Evolutionary conservation across 805 yeast genomes (phyloP).

Genomic region (Starmerella roubikii): DNA sequence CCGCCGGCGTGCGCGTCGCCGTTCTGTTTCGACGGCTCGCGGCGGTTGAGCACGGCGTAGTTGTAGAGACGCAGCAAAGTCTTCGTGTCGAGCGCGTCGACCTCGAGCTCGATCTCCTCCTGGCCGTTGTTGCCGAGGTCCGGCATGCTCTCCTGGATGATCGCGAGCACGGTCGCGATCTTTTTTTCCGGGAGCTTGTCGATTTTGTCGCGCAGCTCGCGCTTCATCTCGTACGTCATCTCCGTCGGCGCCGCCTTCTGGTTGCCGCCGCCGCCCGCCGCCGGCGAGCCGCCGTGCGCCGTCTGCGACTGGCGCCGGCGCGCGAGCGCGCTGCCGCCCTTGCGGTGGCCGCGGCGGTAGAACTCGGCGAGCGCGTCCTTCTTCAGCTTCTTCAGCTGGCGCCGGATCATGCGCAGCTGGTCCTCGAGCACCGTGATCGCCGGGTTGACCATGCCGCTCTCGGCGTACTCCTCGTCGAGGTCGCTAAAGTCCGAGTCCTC

Average conservation of each 20-base stretch:
- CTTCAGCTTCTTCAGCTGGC: slow-evolving; percentile 70
- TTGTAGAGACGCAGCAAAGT: slow-evolving; percentile 75
- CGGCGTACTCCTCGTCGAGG: slow-evolving; percentile 31
- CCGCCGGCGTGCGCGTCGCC: slow-evolving; percentile 4
- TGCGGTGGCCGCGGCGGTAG: slow-evolving; percentile 14
- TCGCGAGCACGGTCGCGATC: slow-evolving; percentile 67
- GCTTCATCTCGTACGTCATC: slow-evolving; percentile 93
- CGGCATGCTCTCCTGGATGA: slow-evolving; percentile 66
- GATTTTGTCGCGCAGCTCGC: slow-evolving; percentile 77
- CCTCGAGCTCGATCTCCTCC: slow-evolving; percentile 92
- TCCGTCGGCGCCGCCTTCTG: slow-evolving; percentile 16
- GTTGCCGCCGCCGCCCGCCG: slow-evolving; percentile 1
- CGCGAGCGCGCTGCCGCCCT: slow-evolving; percentile 4
- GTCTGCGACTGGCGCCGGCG: slow-evolving; percentile 6
- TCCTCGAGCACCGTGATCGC: slow-evolving; percentile 81
- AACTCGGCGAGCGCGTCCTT: slow-evolving; percentile 20
- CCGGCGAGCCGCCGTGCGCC: not conserved
- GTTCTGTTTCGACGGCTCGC: slow-evolving; percentile 14
- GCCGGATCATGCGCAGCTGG: slow-evolving; percentile 73
- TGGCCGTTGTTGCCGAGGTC: slow-evolving; percentile 45
- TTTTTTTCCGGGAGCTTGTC: slow-evolving; percentile 60
- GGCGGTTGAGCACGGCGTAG: slow-evolving; percentile 43
- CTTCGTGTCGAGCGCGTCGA: slow-evolving; percentile 77
- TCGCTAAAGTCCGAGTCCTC: slow-evolving; percentile 33
- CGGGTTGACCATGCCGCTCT: slow-evolving; percentile 61